phyloP scores from a whole-genome alignment of 768 basidiomycete species.

The Boletus subparvulus region DNA sequence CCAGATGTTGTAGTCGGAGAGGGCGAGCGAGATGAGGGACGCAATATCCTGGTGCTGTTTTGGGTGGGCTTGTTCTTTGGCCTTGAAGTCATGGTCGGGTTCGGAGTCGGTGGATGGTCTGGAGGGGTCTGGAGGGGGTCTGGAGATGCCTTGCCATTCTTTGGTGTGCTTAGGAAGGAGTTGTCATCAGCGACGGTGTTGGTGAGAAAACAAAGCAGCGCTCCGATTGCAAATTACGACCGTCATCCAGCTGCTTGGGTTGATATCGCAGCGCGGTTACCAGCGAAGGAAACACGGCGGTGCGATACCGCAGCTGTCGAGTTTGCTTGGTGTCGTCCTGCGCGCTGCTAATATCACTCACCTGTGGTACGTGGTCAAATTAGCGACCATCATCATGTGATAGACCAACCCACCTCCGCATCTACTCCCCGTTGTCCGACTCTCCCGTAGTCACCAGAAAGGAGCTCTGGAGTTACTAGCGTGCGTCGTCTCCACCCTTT shows the following conservation, averaged over 20 bases:
- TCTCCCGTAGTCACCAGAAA: too few relatives aligned
- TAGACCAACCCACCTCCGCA: too few relatives aligned
- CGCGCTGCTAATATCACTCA: slow-evolving; percentile 3
- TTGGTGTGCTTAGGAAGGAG: slow-evolving; percentile 42
- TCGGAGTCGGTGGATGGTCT: neutral
- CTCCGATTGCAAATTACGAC: slow-evolving; percentile 33
- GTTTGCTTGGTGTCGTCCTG: slow-evolving; percentile 29
- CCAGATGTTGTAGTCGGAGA: too few relatives aligned
- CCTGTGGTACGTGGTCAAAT: neutral
- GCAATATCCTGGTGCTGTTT: too few relatives aligned
- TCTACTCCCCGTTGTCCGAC: too few relatives aligned
- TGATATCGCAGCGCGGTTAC: slow-evolving; percentile 20
- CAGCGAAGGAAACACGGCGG: slow-evolving; percentile 20
- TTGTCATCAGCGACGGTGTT: slow-evolving; percentile 11
- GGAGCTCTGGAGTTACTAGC: too few relatives aligned
- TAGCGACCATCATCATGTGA: too few relatives aligned
- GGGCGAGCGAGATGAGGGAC: too few relatives aligned
- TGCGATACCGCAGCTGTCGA: slow-evolving; percentile 15
- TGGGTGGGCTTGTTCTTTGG: slow-evolving; percentile 1
- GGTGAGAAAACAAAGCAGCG: neutral
- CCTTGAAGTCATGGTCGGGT: slow-evolving; percentile 11
- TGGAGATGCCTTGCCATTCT: slow-evolving; percentile 12
- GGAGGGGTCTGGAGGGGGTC: too few relatives aligned
- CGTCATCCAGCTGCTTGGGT: slow-evolving; percentile 20
- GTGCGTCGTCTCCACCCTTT: too few relatives aligned